These are phyloP conservation scores for baker's yeast (Saccharomyces cerevisiae) DNA, from an alignment of 805 yeast species.

Conservation along the genomic window DNA sequence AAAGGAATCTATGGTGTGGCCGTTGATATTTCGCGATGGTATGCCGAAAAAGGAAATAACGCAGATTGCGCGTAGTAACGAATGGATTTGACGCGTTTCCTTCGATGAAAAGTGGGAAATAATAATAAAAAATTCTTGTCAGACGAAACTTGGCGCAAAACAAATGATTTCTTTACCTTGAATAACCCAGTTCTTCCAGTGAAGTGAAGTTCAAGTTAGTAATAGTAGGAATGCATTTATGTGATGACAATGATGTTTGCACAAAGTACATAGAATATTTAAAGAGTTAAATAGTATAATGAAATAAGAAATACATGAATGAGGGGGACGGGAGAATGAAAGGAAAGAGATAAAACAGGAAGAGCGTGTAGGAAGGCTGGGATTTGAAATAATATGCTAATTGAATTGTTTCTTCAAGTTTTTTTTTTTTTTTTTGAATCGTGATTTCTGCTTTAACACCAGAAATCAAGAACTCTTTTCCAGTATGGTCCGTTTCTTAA, in stretches of 20 bases:
- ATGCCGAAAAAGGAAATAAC: not conserved
- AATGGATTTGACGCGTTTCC: not conserved
- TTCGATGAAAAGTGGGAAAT: not conserved
- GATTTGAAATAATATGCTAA: not conserved
- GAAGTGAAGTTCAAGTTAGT: not conserved
- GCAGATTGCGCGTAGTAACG: not conserved
- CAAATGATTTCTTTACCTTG: not conserved
- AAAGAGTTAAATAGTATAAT: not conserved
- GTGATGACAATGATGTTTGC: not conserved
- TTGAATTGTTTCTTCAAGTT: not conserved
- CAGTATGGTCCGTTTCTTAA: slow-evolving; percentile 24
- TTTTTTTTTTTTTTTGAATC: not conserved
- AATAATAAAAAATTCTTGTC: not conserved
- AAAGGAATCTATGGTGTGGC: not conserved
- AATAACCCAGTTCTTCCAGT: not conserved
- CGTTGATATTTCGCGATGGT: not conserved
- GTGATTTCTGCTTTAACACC: slow-evolving; percentile 21
- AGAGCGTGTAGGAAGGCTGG: not conserved
- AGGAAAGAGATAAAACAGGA: not conserved
- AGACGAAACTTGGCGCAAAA: not conserved
- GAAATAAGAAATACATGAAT: not conserved
- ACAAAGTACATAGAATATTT: not conserved
- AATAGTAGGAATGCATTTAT: not conserved
- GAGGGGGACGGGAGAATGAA: not conserved
- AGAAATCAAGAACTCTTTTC: slow-evolving; percentile 24